Conservation (phyloP, 495 filamentous ascomycete genomes). For the Penicillium angulare region DNA sequence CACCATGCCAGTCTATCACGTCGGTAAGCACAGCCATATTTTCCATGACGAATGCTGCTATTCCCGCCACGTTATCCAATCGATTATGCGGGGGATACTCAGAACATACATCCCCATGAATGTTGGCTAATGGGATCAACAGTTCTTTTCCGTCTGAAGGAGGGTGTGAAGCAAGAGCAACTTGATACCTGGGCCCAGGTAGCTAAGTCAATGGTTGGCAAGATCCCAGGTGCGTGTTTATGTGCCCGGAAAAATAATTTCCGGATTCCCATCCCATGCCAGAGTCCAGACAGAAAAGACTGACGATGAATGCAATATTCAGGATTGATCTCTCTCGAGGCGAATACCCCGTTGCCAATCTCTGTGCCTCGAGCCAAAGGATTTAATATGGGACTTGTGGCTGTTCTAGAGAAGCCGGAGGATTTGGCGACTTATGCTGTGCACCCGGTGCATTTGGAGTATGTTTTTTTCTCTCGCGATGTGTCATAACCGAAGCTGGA, state of each 20-base stretch:
- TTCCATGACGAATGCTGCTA: no score
- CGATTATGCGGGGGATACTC: constrained; percentile 3
- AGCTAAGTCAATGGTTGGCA: constrained; percentile 36
- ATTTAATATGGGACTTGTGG: constrained; percentile 44
- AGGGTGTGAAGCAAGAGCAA: constrained; percentile 31
- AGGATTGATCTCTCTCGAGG: constrained; percentile 35
- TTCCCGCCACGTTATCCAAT: no score
- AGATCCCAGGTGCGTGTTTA: constrained; percentile 34
- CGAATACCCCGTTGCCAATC: constrained; percentile 32
- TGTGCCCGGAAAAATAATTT: no score
- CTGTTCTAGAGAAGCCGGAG: constrained; percentile 39
- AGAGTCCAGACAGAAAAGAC: neutral
- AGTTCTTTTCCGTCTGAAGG: constrained; percentile 48
- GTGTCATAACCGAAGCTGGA: no score
- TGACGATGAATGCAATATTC: neutral
- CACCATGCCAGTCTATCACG: constrained; percentile 36
- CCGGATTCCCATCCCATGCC: neutral
- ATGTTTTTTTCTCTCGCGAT: constrained; percentile 9
- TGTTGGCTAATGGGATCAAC: constrained; percentile 7
- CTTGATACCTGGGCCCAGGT: constrained; percentile 27
- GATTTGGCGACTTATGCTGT: constrained; percentile 35
- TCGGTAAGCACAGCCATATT: constrained; percentile 20
- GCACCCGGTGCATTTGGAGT: constrained; percentile 44
- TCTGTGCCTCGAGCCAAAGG: constrained; percentile 40
- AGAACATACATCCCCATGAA: neutral